phyloP scores from a whole-genome alignment of 768 basidiomycete species.

The Saitozyma podzolica region DNA sequence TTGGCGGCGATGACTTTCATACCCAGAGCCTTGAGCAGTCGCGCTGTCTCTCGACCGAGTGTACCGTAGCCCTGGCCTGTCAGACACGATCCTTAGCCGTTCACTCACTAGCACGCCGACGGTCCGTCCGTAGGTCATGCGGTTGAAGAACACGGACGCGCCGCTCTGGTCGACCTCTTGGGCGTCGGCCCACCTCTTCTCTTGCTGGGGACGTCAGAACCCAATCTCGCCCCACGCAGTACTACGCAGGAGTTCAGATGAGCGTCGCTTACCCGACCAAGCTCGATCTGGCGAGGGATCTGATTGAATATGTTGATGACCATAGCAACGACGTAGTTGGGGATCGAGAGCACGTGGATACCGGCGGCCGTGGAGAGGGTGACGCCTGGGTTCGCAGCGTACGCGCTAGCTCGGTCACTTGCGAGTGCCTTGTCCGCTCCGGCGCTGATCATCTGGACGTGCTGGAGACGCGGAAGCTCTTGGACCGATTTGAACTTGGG shows the following conservation, averaged over 20 bases:
- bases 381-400: slow-evolving; percentile 10
- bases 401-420: background rate
- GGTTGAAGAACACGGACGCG: slow-evolving; percentile 16
- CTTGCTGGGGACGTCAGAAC: background rate
- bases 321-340: slow-evolving; percentile 39
- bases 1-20: slow-evolving; percentile 50
- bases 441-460: slow-evolving; percentile 39
- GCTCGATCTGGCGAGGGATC: slow-evolving; percentile 31
- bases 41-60: slow-evolving; percentile 47
- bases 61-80: slow-evolving; percentile 39
- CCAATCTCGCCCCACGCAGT: background rate
- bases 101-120: slow-evolving; percentile 32
- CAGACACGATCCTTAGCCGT: no score
- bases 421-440: slow-evolving; percentile 29
- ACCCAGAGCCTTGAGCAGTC: slow-evolving; percentile 45
- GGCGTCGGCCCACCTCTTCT: background rate
- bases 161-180: background rate
- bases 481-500: slow-evolving; percentile 16
- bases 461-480: slow-evolving; percentile 36
- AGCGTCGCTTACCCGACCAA: slow-evolving; percentile 22
- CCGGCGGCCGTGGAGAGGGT: slow-evolving; percentile 45
- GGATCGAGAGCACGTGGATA: slow-evolving; percentile 47
- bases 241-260: background rate
- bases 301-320: slow-evolving; percentile 37
- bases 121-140: slow-evolving; percentile 37